Conservation (phyloP, 352 stramenopile genomes). For the Globisporangium irregulare region DNA sequence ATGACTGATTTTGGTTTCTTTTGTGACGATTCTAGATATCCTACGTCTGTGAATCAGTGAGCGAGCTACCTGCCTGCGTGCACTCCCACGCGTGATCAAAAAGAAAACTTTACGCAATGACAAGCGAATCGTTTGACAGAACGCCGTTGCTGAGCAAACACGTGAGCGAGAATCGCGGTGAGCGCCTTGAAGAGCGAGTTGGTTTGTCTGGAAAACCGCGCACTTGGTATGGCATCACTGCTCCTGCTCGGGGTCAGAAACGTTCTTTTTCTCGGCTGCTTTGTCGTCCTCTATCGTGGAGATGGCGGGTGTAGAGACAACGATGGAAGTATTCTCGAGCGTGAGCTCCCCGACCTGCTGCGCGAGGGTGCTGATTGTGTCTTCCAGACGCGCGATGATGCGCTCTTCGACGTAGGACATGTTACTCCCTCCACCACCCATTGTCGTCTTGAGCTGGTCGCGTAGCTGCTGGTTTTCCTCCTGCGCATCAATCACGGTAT, state of each 20-base stretch:
- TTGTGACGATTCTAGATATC: constrained; percentile 2
- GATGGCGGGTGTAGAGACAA: not conserved
- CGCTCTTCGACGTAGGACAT: constrained; percentile 37
- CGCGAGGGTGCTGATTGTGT: constrained; percentile 39
- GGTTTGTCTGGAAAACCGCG: not conserved
- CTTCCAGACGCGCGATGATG: constrained; percentile 46
- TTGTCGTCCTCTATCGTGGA: not conserved
- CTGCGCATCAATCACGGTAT: constrained; percentile 12
- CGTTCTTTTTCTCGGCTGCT: not conserved
- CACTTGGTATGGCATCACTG: not conserved
- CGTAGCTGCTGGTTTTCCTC: constrained; percentile 38
- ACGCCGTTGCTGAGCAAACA: not conserved
- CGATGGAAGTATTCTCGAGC: constrained; percentile 21
- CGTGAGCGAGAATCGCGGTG: not conserved
- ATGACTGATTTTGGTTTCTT: not conserved
- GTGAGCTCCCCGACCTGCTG: constrained; percentile 45
- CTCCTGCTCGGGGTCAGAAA: not conserved
- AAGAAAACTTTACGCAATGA: not conserved
- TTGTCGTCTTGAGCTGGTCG: constrained; percentile 22
- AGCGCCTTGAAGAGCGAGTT: not conserved
- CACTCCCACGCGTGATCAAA: not conserved
- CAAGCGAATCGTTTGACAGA: not conserved
- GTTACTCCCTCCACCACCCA: not conserved
- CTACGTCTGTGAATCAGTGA: not conserved
- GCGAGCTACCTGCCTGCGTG: not conserved